Percentiles rank a stretch among this genome's conserved stretches.
phyloP scores from a whole-genome alignment of 2,329 filamentous ascomycete genomes.

The Torrubiella hemipterigena region DNA sequence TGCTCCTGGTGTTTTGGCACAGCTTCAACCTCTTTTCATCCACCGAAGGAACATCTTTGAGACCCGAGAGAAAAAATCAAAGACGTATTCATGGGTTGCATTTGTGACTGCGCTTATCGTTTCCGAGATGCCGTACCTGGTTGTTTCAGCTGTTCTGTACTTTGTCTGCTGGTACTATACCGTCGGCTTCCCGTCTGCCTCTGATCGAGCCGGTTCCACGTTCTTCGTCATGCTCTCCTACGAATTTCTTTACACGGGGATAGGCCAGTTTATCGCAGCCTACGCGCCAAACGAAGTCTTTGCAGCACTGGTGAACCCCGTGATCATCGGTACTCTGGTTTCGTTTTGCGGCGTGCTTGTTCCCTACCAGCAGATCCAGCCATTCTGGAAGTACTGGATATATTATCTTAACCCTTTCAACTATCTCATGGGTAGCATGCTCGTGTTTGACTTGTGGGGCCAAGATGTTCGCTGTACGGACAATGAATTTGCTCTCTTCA shows the following conservation, averaged over 20 bases:
- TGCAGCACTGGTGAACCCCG: slow-evolving; percentile 43
- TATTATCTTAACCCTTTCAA: slow-evolving; percentile 51
- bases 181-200: slow-evolving; percentile 33
- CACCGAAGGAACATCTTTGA: slow-evolving; percentile 45
- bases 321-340: slow-evolving; percentile 46
- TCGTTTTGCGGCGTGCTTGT: slow-evolving; percentile 68
- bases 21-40: slow-evolving; percentile 48
- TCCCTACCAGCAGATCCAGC: slow-evolving; percentile 47
- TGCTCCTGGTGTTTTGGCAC: slow-evolving; percentile 43
- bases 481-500: slow-evolving; percentile 37
- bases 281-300: slow-evolving; percentile 51
- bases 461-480: slow-evolving; percentile 31
- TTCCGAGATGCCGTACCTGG: slow-evolving; percentile 33
- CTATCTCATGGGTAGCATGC: slow-evolving; percentile 45
- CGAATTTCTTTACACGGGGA: slow-evolving; percentile 47
- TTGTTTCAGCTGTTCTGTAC: slow-evolving; percentile 32
- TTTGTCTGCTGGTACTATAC: slow-evolving; percentile 47
- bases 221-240: slow-evolving; percentile 46
- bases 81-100: slow-evolving; percentile 48
- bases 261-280: slow-evolving; percentile 52
- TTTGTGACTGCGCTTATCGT: slow-evolving; percentile 42
- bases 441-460: slow-evolving; percentile 39
- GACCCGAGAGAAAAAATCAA: slow-evolving; percentile 45
- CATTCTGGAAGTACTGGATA: slow-evolving; percentile 59
- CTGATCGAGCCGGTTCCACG: slow-evolving; percentile 34